phyloP scores from a whole-genome alignment of 2,329 filamentous ascomycete genomes.

The Cytospora piceicola region DNA sequence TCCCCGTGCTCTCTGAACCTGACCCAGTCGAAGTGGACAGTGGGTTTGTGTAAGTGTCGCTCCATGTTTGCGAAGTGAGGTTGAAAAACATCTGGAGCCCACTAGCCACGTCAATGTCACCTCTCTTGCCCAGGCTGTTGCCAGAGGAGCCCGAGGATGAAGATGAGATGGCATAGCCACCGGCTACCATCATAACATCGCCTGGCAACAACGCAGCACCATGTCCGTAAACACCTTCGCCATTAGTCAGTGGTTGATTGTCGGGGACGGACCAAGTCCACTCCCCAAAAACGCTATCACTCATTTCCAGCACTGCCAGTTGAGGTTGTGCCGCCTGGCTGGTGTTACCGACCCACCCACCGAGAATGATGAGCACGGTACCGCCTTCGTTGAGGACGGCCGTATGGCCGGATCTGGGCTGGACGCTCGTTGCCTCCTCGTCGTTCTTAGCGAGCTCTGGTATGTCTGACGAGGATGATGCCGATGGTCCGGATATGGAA shows the following conservation, averaged over 20 bases:
- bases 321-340: slow-evolving; percentile 79
- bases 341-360: slow-evolving; percentile 90
- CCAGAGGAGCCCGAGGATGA: slow-evolving; percentile 33
- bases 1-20: neutral
- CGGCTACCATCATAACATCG: slow-evolving; percentile 70
- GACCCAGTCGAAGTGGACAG: slow-evolving; percentile 23
- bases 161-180: slow-evolving; percentile 58
- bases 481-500: slow-evolving; percentile 55
- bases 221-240: slow-evolving; percentile 62
- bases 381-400: slow-evolving; percentile 82
- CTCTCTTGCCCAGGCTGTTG: slow-evolving; percentile 19
- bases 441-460: slow-evolving; percentile 60
- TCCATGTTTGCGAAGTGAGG: slow-evolving; percentile 60
- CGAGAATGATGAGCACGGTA: slow-evolving; percentile 74
- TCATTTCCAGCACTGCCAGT: slow-evolving; percentile 75
- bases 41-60: slow-evolving; percentile 54
- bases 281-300: slow-evolving; percentile 67
- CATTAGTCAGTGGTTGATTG: slow-evolving; percentile 47
- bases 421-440: slow-evolving; percentile 50
- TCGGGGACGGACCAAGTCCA: slow-evolving; percentile 74
- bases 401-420: slow-evolving; percentile 88
- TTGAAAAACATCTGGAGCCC: slow-evolving; percentile 55
- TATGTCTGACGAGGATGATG: slow-evolving; percentile 33
- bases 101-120: slow-evolving; percentile 19
- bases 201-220: slow-evolving; percentile 66